Base-by-base conservation (phyloP, 208 protist species). In the Trypanosoma avium region DNA sequence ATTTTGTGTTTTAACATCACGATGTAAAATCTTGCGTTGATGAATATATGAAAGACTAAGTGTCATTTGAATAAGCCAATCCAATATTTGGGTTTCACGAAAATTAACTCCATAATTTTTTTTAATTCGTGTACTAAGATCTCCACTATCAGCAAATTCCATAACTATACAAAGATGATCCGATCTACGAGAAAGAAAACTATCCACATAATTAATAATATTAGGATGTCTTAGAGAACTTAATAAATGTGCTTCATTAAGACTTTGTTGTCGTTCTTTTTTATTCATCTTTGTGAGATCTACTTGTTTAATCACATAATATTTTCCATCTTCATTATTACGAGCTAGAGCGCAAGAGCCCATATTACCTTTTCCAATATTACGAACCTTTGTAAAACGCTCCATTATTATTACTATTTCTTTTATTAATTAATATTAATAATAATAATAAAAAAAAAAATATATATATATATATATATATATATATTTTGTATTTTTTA, bases 301-400 rank as follows among this genome's bases (percentile, higher is more conserved):
- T 4, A 97, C 87, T 64, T 97, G 92, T 70, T 97, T 97, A 52
- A 97, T 96, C 8, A 97, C 92, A 66, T 97, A 97, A 45, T 84
- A 90, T 66, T 92, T 90, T 15, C 86, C 88, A 52, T 97, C 89
- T 17, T 95, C 88, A 61, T 95, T 97, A 75, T 94, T 93, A 53
- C 87, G 84, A 9, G 85, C 92, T 3, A 97, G 78, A 10, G 83
- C 85, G 53, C 91, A 96, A n/a, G 90, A 79, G n/a, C 93, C 93
- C 89, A 97, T 97, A 61, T 95, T 97, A 33, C 93, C 93, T 59
- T 96, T 97, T 17, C 93, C 93, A 65, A 97, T 93, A n/a, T 88
- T 87, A 6, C 86, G 72, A 15, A 97, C 77, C 61, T 94, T 97
- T 0, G 86, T 88, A 61, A 90, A 97, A 53, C 95, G 96, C 46